These are phyloP conservation scores for Paraphaeosphaeria sporulosa DNA, from an alignment of 2,329 filamentous ascomycete genomes.

Conservation along the genomic window DNA sequence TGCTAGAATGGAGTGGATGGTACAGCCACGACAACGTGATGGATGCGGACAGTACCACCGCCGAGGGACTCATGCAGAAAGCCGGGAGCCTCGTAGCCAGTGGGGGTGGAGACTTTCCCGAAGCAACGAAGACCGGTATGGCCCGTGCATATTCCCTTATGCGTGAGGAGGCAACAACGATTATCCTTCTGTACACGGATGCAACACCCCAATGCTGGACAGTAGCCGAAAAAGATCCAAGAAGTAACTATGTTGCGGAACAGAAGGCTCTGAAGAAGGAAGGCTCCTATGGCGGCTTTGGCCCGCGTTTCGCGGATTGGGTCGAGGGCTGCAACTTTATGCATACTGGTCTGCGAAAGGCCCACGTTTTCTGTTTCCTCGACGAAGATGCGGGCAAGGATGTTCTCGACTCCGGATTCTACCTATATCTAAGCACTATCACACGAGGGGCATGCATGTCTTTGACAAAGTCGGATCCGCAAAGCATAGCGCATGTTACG, in stretches of 20 bases:
- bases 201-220: conserved; percentile 56
- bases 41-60: conserved; percentile 11
- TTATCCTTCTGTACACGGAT: conserved; percentile 60
- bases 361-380: conserved; percentile 56
- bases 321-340: conserved; percentile 48
- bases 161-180: conserved; percentile 57
- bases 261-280: conserved; percentile 35
- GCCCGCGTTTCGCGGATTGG: conserved; percentile 56
- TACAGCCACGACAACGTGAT: conserved; percentile 28
- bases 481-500: conserved; percentile 53
- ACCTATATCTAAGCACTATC: conserved; percentile 52
- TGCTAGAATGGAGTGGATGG: conserved; percentile 62
- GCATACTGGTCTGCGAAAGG: conserved; percentile 47
- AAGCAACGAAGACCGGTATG: conserved; percentile 60
- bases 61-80: conserved; percentile 21
- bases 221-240: conserved; percentile 29
- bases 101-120: conserved; percentile 55
- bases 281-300: conserved; percentile 43
- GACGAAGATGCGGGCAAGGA: conserved; percentile 18
- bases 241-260: conserved; percentile 37
- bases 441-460: conserved; percentile 54
- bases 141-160: conserved; percentile 57
- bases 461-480: conserved; percentile 30
- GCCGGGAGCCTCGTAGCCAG: conserved; percentile 37
- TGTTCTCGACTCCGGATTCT: conserved; percentile 40